These are phyloP conservation scores for Ceratobasidium sp. DNA, from an alignment of 1,284 basidiomycete species.

Conservation along the genomic window DNA sequence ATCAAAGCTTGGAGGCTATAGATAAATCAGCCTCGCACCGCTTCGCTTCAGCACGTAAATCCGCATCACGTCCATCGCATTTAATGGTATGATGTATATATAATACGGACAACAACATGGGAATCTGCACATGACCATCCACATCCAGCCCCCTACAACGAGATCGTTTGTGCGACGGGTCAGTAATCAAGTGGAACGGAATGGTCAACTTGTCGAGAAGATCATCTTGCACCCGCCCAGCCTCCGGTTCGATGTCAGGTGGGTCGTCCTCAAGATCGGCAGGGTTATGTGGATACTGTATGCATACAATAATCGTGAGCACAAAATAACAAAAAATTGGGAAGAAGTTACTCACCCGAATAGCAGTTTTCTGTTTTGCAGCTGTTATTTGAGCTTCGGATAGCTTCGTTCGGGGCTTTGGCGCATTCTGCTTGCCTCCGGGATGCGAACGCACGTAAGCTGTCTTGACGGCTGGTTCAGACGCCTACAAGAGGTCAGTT, in stretches of 20 bases:
- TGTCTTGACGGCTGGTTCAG: no score
- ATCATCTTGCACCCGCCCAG: no score
- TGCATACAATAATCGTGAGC: no score
- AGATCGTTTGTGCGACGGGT: slow-evolving; percentile 11
- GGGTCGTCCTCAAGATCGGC: not conserved
- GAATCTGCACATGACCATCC: slow-evolving; percentile 28
- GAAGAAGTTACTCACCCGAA: no score
- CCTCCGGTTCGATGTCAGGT: not conserved
- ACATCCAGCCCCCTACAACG: slow-evolving; percentile 10
- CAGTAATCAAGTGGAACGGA: slow-evolving; percentile 22
- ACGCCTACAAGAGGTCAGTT: no score
- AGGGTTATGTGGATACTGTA: not conserved
- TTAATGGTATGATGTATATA: not conserved
- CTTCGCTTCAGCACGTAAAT: not conserved
- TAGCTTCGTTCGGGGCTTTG: no score
- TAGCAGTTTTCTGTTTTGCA: no score
- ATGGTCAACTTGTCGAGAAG: not conserved
- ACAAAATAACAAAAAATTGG: no score
- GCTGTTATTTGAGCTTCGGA: no score
- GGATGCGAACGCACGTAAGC: no score
- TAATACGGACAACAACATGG: not conserved
- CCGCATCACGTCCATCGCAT: not conserved
- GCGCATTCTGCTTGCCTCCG: no score
- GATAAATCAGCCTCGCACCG: slow-evolving; percentile 8
- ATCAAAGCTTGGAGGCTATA: slow-evolving; percentile 6